Base-by-base conservation (phyloP, 768 basidiomycete species). In the Agrocybe praecox region DNA sequence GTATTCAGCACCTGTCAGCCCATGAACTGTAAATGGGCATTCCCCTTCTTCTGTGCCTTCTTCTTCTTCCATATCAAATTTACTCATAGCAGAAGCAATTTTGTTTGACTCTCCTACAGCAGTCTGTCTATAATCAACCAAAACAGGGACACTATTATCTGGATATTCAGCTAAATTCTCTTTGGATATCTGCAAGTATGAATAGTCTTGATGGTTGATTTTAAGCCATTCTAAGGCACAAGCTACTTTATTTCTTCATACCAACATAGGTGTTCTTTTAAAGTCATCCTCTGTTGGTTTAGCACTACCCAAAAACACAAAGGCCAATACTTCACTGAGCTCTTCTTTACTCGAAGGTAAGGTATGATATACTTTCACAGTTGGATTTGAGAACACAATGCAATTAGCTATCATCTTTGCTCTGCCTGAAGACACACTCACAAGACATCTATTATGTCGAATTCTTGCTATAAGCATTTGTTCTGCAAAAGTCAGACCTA, bases 371-470 rank as follows among this genome's bases (percentile, higher is more conserved):
- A 78, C 56, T 36, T 69, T 73, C 0, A 59, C 56, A 0, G 65
- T 65, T 7, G 75, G 76, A 12, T 65, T 63, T 4, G 64, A 58
- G 58, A 71, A 76, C 14, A 65, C 61, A 1, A 76, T 64, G 0
- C 64, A 62, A 63, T 76, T 76, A 0, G 71, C 73, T 0, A 51
- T 59, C 72, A 78, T 73, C 52, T 74, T 73, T 0, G 60, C 53
- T 7, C 61, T 45, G 0, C 75, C 76, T 14, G 64, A 68, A 2
- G 60, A 46, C 0, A 77, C 73, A 1, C 61, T 51, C 0, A 74
- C 69, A 6, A 74, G 49, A 56, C 69, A 76, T 0, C 52, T 5
- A 55, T 73, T 74, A n/a, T 69, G 67, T 3, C 69, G 22, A 67
- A 55, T 21, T 3, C 48, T 21, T 0, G 61, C 52, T 12, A 66